Evolutionary conservation across 2,329 filamentous ascomycete genomes (phyloP), one percentile per base, ranked within the genome.

Genomic region (Fusarium musae): DNA sequence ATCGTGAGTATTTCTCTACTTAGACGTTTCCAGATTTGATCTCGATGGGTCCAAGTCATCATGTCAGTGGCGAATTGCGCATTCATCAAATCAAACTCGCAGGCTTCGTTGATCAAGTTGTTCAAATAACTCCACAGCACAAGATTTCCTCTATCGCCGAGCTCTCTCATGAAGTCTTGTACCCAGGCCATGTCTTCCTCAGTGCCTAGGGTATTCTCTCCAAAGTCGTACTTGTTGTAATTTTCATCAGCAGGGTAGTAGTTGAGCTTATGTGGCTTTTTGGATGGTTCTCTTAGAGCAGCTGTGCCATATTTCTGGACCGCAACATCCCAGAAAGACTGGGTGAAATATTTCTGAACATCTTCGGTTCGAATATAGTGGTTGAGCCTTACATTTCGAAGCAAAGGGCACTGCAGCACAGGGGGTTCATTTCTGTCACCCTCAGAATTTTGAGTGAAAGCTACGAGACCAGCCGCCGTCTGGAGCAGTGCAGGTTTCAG

Each of bases 291-390:
- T 10, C 70, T 70, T 16, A 79, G 37, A 9, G 78, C 75, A 5
- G 73, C 63, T 23, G 68, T 58, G 15, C 80, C 79, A 36, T 75
- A 80, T 28, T 70, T 78, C 5, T 28, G 30, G 3, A 81, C 62
- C 12, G 73, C 61, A 16, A 59, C 66, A 21, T 72, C 47, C 80
- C 80, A 81, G 63, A 79, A 81, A 12, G 64, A 66, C 15, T 76
- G 59, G 1, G 53, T 70, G 54, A 80, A 81, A 40, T 73, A 62
- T 15, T 70, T 71, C 10, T 66, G 47, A 2, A 72, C 46, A 12
- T 73, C 66, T 5, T 63, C 60, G 26, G 75, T 57, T 16, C 66
- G 70, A 7, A 70, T 34, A 32, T 65, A 77, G 23, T 74, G 66
- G 15, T 19, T 57, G 47, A 70, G 58, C 26, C 28, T 30, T 12